Evolutionary conservation across 768 basidiomycete species (phyloP), one percentile per base, ranked within the genome.

Genomic region (Suillus lakei): DNA sequence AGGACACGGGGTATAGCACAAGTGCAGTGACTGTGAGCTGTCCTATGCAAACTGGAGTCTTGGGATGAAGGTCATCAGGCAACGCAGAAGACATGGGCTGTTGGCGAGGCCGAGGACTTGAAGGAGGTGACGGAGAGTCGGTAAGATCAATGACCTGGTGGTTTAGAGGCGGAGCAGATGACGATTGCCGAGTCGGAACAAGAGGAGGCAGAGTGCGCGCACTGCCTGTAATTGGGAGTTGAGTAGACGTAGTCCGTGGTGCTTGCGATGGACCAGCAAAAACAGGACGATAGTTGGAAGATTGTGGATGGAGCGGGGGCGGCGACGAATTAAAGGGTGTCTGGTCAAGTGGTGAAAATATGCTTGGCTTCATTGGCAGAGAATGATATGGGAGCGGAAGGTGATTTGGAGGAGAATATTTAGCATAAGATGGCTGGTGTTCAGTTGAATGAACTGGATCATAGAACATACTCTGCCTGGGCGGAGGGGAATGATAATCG

Each of bases 11-110:
- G 75, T 94, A 93, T n/a, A 95, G 82, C 39, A 96, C 88, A 32
- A 96, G 85, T 16, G 93, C 94, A 21, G 91, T 93, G 23, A 90
- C 89, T n/a, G 83, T 82, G 41, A 96, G 82, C 65, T 92, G 90
- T 1, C 95, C 95, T 56, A 96, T 95, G 75, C 95, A 96, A 61
- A 96, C 88, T 18, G 93, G 91, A 0, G 91, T 92, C 79, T 90
- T 92, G 16, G 90, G 91, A 7, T 91, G 84, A 21, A 92, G 77
- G 53, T 92, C 89, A 10, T 81, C 79, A 3, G 88, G 85, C 2
- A 88, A 77, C 13, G 74, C 55, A 6, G 70, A 62, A 30, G 73
- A 61, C 68, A 71, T 65, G 64, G 72, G 67, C 54, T 74, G 76
- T 34, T 71, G 69, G 30, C 56, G 70, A n/a, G 68, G 74, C 34